Conservation (phyloP, 2,329 filamentous ascomycete species). For the Sordariomycetes sp. region DNA sequence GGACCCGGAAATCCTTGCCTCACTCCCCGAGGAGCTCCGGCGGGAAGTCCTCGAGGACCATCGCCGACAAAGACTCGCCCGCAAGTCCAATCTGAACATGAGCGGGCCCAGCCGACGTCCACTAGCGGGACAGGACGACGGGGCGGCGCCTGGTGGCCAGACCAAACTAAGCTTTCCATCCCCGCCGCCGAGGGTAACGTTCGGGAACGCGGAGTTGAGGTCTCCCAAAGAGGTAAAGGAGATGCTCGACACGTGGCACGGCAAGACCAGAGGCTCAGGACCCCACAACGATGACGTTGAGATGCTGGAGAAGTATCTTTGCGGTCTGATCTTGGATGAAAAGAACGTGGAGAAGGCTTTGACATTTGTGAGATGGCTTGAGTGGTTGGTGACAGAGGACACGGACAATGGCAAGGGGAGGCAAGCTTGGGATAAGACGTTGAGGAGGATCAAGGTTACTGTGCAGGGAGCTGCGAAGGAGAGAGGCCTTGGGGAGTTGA, state of each 20-base stretch:
- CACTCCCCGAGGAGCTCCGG: conserved; percentile 72
- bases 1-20: conserved; percentile 66
- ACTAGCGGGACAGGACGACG: background rate
- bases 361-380: conserved; percentile 58
- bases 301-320: conserved; percentile 64
- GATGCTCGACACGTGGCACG: conserved; percentile 68
- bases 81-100: background rate
- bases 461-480: conserved; percentile 45
- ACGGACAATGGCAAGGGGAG: conserved; percentile 23
- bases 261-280: conserved; percentile 56
- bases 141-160: conserved; percentile 19
- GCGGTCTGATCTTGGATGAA: conserved; percentile 63
- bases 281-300: conserved; percentile 72
- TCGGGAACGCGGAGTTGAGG: conserved; percentile 31
- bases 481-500: conserved; percentile 32
- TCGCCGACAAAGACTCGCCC: conserved; percentile 35
- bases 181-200: conserved; percentile 32
- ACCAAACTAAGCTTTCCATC: conserved; percentile 33
- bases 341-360: conserved; percentile 66
- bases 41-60: conserved; percentile 66
- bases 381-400: conserved; percentile 39
- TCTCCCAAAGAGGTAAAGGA: conserved; percentile 53
- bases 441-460: conserved; percentile 31
- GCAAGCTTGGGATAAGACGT: conserved; percentile 33
- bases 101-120: background rate